Evolutionary conservation across 108 stramenopile species (phyloP).

Genomic region (Bacterosira constricta): DNA sequence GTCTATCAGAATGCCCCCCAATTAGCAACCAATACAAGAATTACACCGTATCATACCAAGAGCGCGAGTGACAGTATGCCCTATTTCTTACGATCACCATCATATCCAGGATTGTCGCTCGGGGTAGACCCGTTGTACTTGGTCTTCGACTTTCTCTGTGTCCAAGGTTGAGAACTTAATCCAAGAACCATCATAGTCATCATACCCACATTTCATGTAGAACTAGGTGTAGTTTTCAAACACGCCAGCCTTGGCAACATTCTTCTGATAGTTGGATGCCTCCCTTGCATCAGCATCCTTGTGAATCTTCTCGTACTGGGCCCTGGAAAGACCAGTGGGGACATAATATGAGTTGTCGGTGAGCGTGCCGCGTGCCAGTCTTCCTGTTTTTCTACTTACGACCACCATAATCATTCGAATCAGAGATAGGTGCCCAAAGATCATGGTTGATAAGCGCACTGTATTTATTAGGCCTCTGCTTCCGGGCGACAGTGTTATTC

Average conservation of each 20-base stretch:
- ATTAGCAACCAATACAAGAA: too few relatives aligned
- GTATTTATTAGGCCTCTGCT: too few relatives aligned
- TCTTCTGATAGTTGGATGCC: constrained; percentile 74
- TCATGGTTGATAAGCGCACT: constrained; percentile 76
- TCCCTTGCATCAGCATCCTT: constrained; percentile 61
- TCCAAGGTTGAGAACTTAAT: constrained; percentile 67
- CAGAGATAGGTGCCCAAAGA: constrained; percentile 63
- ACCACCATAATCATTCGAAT: constrained; percentile 81
- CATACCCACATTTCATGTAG: constrained; percentile 79
- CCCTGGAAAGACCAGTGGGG: constrained; percentile 70
- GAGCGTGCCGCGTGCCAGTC: constrained; percentile 56
- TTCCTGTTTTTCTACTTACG: constrained; percentile 70
- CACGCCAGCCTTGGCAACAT: constrained; percentile 84
- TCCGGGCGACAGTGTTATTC: too few relatives aligned
- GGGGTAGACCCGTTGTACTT: constrained; percentile 81
- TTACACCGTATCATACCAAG: too few relatives aligned
- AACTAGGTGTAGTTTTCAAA: constrained; percentile 83
- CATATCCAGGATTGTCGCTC: too few relatives aligned
- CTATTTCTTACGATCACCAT: too few relatives aligned
- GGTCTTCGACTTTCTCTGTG: constrained; percentile 87
- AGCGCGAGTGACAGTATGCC: too few relatives aligned
- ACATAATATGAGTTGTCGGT: constrained; percentile 74
- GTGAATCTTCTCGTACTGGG: constrained; percentile 75
- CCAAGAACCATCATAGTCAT: constrained; percentile 59
- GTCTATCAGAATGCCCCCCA: too few relatives aligned